phyloP scores from a whole-genome alignment of 768 basidiomycete species.

The Porpolomopsis calyptriformis region DNA sequence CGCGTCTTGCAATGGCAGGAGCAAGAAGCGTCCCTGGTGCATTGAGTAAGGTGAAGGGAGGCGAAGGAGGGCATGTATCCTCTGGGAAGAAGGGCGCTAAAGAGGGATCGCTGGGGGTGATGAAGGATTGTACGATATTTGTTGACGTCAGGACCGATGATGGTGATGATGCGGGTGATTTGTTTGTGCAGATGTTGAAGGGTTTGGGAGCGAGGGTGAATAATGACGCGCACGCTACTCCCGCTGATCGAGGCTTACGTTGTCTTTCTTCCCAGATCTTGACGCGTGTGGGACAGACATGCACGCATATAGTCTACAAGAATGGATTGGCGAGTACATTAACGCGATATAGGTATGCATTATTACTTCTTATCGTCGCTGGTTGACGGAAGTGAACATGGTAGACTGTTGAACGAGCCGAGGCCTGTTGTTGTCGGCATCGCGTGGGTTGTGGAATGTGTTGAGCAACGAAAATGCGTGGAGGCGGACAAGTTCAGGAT shows the following conservation, averaged over 20 bases:
- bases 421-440: slow-evolving; percentile 72
- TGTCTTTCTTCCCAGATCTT: slow-evolving; percentile 48
- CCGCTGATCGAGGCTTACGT: no score
- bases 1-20: slow-evolving; percentile 20
- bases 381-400: slow-evolving; percentile 15
- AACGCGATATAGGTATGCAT: slow-evolving; percentile 52
- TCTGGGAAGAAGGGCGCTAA: slow-evolving; percentile 15
- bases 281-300: slow-evolving; percentile 54
- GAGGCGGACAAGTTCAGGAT: slow-evolving; percentile 60
- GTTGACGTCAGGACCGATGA: slow-evolving; percentile 84
- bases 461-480: slow-evolving; percentile 50
- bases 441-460: slow-evolving; percentile 84
- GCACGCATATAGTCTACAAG: slow-evolving; percentile 83
- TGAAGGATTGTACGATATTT: slow-evolving; percentile 70
- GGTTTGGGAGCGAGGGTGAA: slow-evolving; percentile 72
- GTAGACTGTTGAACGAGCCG: slow-evolving; percentile 55
- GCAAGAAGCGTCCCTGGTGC: slow-evolving; percentile 9
- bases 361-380: not conserved
- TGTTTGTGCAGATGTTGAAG: slow-evolving; percentile 78
- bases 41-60: slow-evolving; percentile 9
- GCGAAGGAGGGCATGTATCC: slow-evolving; percentile 13
- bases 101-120: slow-evolving; percentile 35
- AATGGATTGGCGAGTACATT: slow-evolving; percentile 69
- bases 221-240: no score
- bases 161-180: slow-evolving; percentile 66